Conservation (phyloP, 805 yeast genomes). For the Starmerella bombicola region DNA sequence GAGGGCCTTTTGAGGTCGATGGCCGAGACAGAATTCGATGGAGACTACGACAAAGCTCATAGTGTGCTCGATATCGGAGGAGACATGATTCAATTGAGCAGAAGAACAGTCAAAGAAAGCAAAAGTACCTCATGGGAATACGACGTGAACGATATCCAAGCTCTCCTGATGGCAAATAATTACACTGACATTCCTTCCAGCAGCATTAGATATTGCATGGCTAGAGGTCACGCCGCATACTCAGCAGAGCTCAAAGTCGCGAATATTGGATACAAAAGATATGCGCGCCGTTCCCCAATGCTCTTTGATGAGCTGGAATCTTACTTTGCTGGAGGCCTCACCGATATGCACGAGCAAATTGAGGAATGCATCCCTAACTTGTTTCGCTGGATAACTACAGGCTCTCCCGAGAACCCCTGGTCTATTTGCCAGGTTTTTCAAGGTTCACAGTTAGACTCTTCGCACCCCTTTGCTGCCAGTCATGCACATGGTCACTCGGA, state of each 20-base stretch:
- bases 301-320: conserved; percentile 34
- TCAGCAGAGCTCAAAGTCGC: conserved; percentile 35
- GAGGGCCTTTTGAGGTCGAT: conserved; percentile 46
- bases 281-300: conserved; percentile 35
- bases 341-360: conserved; percentile 35
- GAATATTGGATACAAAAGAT: conserved; percentile 25
- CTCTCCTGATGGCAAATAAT: conserved; percentile 33
- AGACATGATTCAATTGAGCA: conserved; percentile 41
- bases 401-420: conserved; percentile 25
- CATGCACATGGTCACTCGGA: not conserved
- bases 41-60: conserved; percentile 41
- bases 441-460: not conserved
- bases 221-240: conserved; percentile 43
- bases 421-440: conserved; percentile 27
- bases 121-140: conserved; percentile 25
- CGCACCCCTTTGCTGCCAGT: not conserved
- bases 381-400: conserved; percentile 33
- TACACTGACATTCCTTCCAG: conserved; percentile 6
- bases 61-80: conserved; percentile 47
- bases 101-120: conserved; percentile 26
- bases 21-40: conserved; percentile 43
- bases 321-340: conserved; percentile 43
- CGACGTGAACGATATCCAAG: conserved; percentile 36
- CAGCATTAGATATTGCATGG: conserved; percentile 35
- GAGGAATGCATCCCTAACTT: conserved; percentile 32